These are phyloP conservation scores for Penicillium concentricum DNA, from an alignment of 2,329 filamentous ascomycete species.

Conservation along the genomic window DNA sequence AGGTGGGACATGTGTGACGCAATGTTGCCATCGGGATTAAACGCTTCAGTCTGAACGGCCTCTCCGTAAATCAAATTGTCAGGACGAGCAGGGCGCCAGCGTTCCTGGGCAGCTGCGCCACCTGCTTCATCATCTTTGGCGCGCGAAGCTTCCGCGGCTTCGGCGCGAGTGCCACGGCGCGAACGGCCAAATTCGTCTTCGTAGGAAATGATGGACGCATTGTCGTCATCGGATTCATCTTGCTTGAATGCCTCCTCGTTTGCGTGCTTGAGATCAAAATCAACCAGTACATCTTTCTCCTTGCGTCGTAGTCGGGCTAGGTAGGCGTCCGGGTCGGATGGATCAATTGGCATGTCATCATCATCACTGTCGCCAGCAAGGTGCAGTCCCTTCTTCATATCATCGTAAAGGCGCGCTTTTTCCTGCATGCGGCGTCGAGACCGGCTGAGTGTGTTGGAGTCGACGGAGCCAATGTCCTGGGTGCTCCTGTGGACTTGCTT, in stretches of 20 bases:
- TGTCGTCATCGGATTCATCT: constrained; percentile 39
- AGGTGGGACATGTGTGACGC: constrained; percentile 72
- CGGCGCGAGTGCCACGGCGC: constrained; percentile 67
- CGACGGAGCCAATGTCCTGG: constrained; percentile 61
- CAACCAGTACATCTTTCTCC: constrained; percentile 63
- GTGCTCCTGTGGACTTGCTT: constrained; percentile 62
- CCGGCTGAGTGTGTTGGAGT: constrained; percentile 59
- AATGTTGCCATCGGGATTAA: constrained; percentile 67
- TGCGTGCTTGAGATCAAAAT: constrained; percentile 96
- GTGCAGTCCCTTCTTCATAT: constrained; percentile 87
- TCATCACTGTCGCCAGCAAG: constrained; percentile 49
- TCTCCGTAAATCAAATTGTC: constrained; percentile 78
- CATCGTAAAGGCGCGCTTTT: constrained; percentile 83
- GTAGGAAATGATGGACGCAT: constrained; percentile 74
- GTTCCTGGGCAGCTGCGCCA: constrained; percentile 18
- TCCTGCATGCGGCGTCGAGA: constrained; percentile 82
- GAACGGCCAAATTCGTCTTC: constrained; percentile 90
- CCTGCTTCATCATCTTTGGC: constrained; percentile 38
- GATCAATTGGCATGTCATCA: constrained; percentile 28
- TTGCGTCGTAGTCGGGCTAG: constrained; percentile 60
- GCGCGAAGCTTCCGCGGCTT: constrained; percentile 64
- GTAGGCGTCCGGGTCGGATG: constrained; percentile 36
- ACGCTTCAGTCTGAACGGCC: constrained; percentile 78
- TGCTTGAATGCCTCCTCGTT: constrained; percentile 55
- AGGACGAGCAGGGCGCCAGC: constrained; percentile 55